phyloP scores from a whole-genome alignment of 352 stramenopile genomes.

The Pythium folliculosum region DNA sequence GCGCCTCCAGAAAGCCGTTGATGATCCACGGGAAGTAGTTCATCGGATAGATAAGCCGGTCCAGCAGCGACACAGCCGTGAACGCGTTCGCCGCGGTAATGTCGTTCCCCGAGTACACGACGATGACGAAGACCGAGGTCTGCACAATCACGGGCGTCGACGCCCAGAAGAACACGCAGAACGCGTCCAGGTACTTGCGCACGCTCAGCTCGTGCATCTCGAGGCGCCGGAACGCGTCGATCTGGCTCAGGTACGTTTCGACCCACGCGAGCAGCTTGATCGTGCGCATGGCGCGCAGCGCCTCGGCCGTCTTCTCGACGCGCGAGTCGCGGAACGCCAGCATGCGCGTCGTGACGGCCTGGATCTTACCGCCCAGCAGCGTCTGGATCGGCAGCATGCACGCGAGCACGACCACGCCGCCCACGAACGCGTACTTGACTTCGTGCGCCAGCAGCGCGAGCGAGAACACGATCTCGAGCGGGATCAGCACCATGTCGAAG shows the following conservation, averaged over 20 bases:
- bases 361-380: slow-evolving; percentile 74
- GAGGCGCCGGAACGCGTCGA: slow-evolving; percentile 48
- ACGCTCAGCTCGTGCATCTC: slow-evolving; percentile 73
- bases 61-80: slow-evolving; percentile 83
- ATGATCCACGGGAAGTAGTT: slow-evolving; percentile 93
- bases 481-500: slow-evolving; percentile 85
- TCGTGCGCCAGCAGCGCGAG: slow-evolving; percentile 72
- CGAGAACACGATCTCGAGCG: slow-evolving; percentile 71
- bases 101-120: slow-evolving; percentile 70
- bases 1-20: slow-evolving; percentile 86
- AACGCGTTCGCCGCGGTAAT: slow-evolving; percentile 83
- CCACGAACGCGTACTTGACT: slow-evolving; percentile 85
- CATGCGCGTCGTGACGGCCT: slow-evolving; percentile 66
- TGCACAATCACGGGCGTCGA: slow-evolving; percentile 88
- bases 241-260: slow-evolving; percentile 42
- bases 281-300: slow-evolving; percentile 68
- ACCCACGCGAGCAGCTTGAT: slow-evolving; percentile 84
- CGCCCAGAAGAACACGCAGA: slow-evolving; percentile 92
- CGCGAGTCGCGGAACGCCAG: slow-evolving; percentile 82
- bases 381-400: slow-evolving; percentile 89
- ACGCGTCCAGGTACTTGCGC: slow-evolving; percentile 88
- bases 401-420: slow-evolving; percentile 67
- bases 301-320: slow-evolving; percentile 66
- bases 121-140: slow-evolving; percentile 76
- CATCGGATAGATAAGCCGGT: slow-evolving; percentile 90